A percentile compares a stretch with the other conserved stretches of the same genome.
These are phyloP conservation scores for Gossypium anomalum DNA, from an alignment of 345 rosid species.

Conservation along the genomic window DNA sequence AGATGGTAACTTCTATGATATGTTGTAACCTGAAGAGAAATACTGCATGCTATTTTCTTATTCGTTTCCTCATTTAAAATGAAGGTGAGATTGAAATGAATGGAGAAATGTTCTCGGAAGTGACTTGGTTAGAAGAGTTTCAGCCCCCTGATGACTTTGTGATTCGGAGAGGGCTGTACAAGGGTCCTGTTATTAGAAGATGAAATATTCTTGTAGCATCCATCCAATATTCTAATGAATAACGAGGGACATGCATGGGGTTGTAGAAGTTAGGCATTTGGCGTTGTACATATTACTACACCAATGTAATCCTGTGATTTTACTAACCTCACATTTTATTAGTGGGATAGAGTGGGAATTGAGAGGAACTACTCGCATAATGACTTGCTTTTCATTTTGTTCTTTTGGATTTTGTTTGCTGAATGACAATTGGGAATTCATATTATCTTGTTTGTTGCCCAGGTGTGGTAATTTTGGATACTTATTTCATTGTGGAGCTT, in stretches of 20 bases:
- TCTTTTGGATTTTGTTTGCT: conserved; percentile 13
- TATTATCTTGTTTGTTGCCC: background rate
- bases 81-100: conserved; percentile 62
- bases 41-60: background rate
- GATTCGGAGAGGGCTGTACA: conserved; percentile 60
- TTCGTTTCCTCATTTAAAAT: conserved; percentile 10
- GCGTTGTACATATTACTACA: conserved; percentile 31
- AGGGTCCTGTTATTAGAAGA: conserved; percentile 73
- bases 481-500: background rate
- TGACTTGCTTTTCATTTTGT: background rate
- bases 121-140: conserved; percentile 80
- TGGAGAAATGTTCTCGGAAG: conserved; percentile 47
- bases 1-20: background rate
- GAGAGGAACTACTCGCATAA: conserved; percentile 8
- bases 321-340: conserved; percentile 24
- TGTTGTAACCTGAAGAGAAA: background rate
- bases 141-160: conserved; percentile 80
- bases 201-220: conserved; percentile 32
- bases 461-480: conserved; percentile 3
- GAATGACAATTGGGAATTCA: conserved; percentile 9
- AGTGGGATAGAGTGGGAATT: conserved; percentile 19
- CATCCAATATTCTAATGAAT: conserved; percentile 1
- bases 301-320: conserved; percentile 20
- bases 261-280: conserved; percentile 23
- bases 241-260: background rate